Conservation (phyloP, 2,329 filamentous ascomycete species). For the Sphaerulina vaccinii region DNA sequence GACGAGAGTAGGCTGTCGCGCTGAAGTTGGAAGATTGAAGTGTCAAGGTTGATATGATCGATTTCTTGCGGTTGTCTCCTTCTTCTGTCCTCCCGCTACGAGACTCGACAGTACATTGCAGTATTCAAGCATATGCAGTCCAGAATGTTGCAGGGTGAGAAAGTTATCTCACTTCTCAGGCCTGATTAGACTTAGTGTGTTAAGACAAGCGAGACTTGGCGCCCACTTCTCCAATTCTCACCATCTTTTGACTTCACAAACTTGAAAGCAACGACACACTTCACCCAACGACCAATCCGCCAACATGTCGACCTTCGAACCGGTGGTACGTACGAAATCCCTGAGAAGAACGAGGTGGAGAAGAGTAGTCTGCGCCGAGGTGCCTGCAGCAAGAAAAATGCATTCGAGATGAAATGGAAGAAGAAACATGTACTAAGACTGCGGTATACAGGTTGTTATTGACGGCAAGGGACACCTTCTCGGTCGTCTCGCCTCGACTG, state of each 20-base stretch:
- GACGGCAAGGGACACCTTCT: constrained; percentile 99
- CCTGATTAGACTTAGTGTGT: too few relatives aligned
- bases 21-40: too few relatives aligned
- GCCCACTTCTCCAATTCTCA: too few relatives aligned
- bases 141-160: too few relatives aligned
- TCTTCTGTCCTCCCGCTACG: too few relatives aligned
- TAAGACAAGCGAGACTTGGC: too few relatives aligned
- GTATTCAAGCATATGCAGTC: too few relatives aligned
- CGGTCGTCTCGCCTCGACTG: constrained; percentile 95
- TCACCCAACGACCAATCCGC: constrained; percentile 22
- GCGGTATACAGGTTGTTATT: constrained; percentile 75
- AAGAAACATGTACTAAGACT: constrained; percentile 18
- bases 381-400: background rate
- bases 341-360: background rate
- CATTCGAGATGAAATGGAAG: background rate
- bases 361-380: background rate
- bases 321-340: constrained; percentile 55
- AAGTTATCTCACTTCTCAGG: too few relatives aligned
- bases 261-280: constrained; percentile 6
- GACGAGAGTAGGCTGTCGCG: too few relatives aligned
- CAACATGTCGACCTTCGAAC: constrained; percentile 67
- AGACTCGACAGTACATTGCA: too few relatives aligned
- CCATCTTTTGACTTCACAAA: constrained; percentile 3
- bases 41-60: too few relatives aligned
- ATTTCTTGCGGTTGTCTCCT: too few relatives aligned